Base-by-base conservation (phyloP, 169 alveolate genomes). In the Plasmodium adleri region DNA sequence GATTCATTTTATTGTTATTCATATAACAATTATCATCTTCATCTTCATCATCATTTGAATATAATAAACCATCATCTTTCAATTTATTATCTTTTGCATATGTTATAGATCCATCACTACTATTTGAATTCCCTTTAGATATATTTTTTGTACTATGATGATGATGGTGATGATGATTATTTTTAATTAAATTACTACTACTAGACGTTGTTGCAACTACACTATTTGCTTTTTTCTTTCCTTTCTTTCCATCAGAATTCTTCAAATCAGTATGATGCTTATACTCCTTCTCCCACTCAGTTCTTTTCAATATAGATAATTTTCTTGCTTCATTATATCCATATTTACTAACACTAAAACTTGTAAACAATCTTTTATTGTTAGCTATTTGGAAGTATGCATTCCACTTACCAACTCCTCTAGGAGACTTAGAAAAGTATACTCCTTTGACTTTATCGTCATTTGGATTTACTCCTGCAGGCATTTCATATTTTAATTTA, bases 371-470 rank as follows among this genome's bases (percentile, higher is more conserved):
- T 66, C 89, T 78, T 47, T 78, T 78, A 66, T 78, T 78, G 17
- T 78, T 78, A 4, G 89, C 89, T n/a, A 78, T 78, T 24, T 78
- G 89, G 20, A 78, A 78, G 7, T 78, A 78, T 0, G 89, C 89
- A 66, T 78, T 78, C 89, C 89, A 78, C 24, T 78, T 78, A n/a
- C 89, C 89, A 15, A 78, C 89, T 5, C 89, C 89, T 66, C 89
- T 78, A 10, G 76, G 89, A 1, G 89, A 78, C 26, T 78, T 78
- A 1, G 89, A 78, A 45, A 78, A 78, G 67, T 78, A 78, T 1
- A 78, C 89, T 49, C 89, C 89, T 22, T 78, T 78, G 1, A 78
- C 89, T 64, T 78, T 78, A 43, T 78, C 89, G 63, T 78, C 89
- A 47, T 78, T 78, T 50, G 89, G 89, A 52, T 78, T 78, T 13